These are phyloP conservation scores for Omphalotus guepiniiformis DNA, from an alignment of 768 basidiomycete genomes.

Conservation along the genomic window DNA sequence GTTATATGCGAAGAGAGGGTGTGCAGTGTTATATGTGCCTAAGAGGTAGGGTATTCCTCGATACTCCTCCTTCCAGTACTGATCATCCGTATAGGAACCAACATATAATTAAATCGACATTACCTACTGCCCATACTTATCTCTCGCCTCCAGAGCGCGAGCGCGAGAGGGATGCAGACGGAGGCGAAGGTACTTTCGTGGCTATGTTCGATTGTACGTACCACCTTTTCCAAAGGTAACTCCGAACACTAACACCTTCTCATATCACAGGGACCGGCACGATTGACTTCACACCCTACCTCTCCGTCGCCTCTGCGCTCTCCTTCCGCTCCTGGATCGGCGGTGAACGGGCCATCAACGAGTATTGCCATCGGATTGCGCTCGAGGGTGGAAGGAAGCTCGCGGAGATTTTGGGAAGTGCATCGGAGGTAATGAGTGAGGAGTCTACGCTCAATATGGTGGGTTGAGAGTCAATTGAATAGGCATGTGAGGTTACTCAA, in stretches of 20 bases:
- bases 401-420: constrained; percentile 58
- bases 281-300: constrained; percentile 46
- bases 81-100: constrained; percentile 47
- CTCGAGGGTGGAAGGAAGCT: constrained; percentile 58
- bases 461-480: constrained; percentile 6
- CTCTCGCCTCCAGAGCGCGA: constrained; percentile 39
- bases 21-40: constrained; percentile 40
- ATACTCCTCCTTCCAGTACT: not conserved
- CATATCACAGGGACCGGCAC: constrained; percentile 78
- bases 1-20: constrained; percentile 52
- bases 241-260: not conserved
- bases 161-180: too few species aligned
- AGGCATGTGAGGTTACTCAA: not conserved
- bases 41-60: constrained; percentile 23
- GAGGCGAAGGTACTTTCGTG: constrained; percentile 41
- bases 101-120: constrained; percentile 51
- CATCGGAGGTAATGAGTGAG: constrained; percentile 54
- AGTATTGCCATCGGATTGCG: constrained; percentile 68
- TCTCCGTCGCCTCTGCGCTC: constrained; percentile 58
- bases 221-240: constrained; percentile 5
- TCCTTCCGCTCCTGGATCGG: constrained; percentile 72
- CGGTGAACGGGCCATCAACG: constrained; percentile 67
- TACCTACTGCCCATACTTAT: constrained; percentile 55
- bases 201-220: constrained; percentile 48
- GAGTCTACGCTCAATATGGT: constrained; percentile 71